A percentile compares a stretch with the other conserved stretches of the same genome.
phyloP scores from a whole-genome alignment of 345 rosid genomes.

The Orychophragmus violaceus region DNA sequence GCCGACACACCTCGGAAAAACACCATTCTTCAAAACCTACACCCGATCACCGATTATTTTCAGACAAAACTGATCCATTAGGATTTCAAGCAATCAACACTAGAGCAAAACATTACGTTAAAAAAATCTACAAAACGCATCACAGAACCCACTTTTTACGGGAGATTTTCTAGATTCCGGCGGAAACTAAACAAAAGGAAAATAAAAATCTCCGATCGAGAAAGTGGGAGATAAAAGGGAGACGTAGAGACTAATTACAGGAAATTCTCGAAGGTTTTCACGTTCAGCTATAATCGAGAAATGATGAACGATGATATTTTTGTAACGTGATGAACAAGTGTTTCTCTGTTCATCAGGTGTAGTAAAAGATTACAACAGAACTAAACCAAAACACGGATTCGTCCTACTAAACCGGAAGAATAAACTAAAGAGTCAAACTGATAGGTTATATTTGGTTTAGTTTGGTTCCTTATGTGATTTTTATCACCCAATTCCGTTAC shows the following conservation, averaged over 20 bases:
- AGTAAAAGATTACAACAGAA: not conserved
- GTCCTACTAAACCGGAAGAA: constrained; percentile 14
- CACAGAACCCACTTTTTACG: no score
- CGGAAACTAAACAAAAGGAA: not conserved
- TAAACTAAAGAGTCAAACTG: not conserved
- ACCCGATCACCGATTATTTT: not conserved
- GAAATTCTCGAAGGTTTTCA: not conserved
- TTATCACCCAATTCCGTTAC: no score
- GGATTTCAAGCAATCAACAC: no score
- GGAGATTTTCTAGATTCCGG: no score
- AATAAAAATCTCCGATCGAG: not conserved
- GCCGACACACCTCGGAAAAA: constrained; percentile 45
- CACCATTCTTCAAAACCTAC: constrained; percentile 41
- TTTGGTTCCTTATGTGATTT: not conserved
- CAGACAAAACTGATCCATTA: not conserved
- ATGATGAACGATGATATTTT: not conserved
- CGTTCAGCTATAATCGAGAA: not conserved
- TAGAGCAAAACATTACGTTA: no score
- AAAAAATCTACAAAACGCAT: no score
- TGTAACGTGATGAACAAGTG: constrained; percentile 8
- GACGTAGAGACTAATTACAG: not conserved
- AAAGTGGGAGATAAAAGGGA: not conserved
- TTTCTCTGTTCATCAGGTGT: not conserved
- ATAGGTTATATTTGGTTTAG: not conserved
- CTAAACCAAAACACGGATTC: not conserved